phyloP scores from a whole-genome alignment of 2,329 filamentous ascomycete species.

The Rhinocladiella mackenziei region DNA sequence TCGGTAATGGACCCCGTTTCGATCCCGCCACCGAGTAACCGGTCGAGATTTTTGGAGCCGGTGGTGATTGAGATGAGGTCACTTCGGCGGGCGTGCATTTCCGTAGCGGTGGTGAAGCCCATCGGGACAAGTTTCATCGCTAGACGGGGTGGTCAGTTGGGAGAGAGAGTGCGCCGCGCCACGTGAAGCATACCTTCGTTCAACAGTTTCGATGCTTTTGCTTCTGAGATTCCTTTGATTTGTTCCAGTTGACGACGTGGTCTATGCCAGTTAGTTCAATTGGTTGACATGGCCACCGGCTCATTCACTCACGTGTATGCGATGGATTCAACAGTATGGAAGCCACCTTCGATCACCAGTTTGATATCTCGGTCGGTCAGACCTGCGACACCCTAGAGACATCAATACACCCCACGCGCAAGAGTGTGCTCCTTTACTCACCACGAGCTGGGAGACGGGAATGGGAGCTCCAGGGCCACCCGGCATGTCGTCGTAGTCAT shows the following conservation, averaged over 20 bases:
- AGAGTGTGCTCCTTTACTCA: conserved; percentile 42
- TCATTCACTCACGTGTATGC: conserved; percentile 71
- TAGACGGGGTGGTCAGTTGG: conserved; percentile 37
- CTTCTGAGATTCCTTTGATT: conserved; percentile 96
- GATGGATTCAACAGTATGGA: conserved; percentile 90
- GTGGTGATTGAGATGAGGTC: conserved; percentile 98
- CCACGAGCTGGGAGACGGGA: conserved; percentile 79
- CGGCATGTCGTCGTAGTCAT: conserved; percentile 61
- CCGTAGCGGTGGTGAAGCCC: conserved; percentile 97
- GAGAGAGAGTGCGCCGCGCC: conserved; percentile 1
- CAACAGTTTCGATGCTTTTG: conserved; percentile 88
- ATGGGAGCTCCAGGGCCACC: conserved; percentile 91
- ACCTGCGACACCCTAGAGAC: conserved; percentile 70
- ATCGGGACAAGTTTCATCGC: conserved; percentile 95
- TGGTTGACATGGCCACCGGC: neutral
- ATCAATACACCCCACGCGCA: conserved; percentile 13
- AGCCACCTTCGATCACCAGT: conserved; percentile 84
- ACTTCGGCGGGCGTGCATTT: conserved; percentile 96
- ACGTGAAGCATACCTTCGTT: conserved; percentile 66
- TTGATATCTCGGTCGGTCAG: conserved; percentile 95
- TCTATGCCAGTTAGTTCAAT: conserved; percentile 37
- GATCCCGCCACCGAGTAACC: conserved; percentile 85
- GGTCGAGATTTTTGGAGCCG: conserved; percentile 95
- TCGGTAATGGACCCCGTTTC: conserved; percentile 98
- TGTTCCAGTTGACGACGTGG: conserved; percentile 76